Evolutionary conservation across 257 asterid species (phyloP).

Genomic region (Pogostemon cablin): DNA sequence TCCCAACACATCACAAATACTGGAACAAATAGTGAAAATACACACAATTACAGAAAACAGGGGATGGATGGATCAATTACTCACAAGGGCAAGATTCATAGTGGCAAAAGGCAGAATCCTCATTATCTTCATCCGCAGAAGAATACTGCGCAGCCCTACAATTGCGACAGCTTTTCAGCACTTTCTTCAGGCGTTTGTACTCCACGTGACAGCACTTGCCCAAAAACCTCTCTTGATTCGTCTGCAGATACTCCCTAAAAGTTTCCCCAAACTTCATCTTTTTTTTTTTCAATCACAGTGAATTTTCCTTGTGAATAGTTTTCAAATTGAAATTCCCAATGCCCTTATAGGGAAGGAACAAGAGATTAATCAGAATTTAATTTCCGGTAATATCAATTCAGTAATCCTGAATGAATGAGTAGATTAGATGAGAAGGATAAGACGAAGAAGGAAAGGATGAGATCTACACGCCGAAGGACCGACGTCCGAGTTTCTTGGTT

Average conservation of each 20-base stretch:
- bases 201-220: slow-evolving; percentile 64
- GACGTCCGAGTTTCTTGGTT: slow-evolving; percentile 20
- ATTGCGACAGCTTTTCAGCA: slow-evolving; percentile 66
- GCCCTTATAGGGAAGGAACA: too few species aligned
- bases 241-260: slow-evolving; percentile 63
- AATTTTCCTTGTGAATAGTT: not conserved
- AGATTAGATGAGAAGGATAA: not conserved
- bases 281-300: slow-evolving; percentile 1
- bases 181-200: slow-evolving; percentile 86
- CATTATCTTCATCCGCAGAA: slow-evolving; percentile 33
- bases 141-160: slow-evolving; percentile 47
- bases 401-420: not conserved
- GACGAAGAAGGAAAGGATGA: not conserved
- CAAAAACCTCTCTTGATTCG: slow-evolving; percentile 57
- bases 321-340: too few species aligned
- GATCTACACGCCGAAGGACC: slow-evolving; percentile 17
- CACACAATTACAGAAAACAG: not conserved
- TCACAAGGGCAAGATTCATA: slow-evolving; percentile 60
- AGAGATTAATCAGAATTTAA: not conserved
- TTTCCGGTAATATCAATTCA: not conserved
- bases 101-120: slow-evolving; percentile 34
- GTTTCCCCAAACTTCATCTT: slow-evolving; percentile 88
- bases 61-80: slow-evolving; percentile 22
- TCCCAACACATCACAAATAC: too few species aligned
- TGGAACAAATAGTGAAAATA: not conserved